These are phyloP conservation scores for Leucosporidium scottii DNA, from an alignment of 768 basidiomycete genomes.

Conservation along the genomic window DNA sequence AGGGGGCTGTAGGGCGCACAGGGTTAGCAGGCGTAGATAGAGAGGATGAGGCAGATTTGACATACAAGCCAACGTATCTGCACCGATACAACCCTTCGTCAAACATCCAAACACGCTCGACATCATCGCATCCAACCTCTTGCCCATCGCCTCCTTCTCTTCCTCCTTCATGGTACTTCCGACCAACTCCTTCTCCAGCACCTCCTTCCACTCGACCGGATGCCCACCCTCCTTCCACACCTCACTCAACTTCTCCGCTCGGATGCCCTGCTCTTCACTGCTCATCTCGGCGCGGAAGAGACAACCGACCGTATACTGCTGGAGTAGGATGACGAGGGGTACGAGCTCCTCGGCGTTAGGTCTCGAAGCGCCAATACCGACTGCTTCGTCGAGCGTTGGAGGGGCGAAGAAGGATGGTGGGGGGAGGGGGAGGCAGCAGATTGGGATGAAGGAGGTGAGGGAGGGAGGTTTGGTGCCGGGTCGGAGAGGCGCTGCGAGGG, in stretches of 20 bases:
- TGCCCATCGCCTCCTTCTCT: background rate
- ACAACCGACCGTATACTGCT: conserved; percentile 22
- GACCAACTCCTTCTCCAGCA: background rate
- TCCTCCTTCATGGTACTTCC: background rate
- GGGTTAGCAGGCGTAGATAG: background rate
- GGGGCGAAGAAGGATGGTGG: conserved; percentile 14
- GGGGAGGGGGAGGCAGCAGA: conserved; percentile 15
- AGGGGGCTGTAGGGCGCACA: conserved; percentile 7
- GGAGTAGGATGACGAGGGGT: conserved; percentile 21
- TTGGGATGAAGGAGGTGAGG: background rate
- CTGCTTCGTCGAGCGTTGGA: conserved; percentile 15
- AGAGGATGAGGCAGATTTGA: background rate
- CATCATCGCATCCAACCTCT: conserved; percentile 14
- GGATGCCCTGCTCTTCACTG: background rate
- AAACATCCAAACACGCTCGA: conserved; percentile 20
- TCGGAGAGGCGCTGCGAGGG: background rate
- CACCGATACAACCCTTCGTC: conserved; percentile 12
- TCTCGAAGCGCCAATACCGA: conserved; percentile 2
- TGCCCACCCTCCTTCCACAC: background rate
- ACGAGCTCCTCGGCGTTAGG: conserved; percentile 8
- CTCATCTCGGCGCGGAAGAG: conserved; percentile 16
- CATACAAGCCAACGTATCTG: conserved; percentile 8
- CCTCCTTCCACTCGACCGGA: conserved; percentile 6
- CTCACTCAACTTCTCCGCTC: background rate
- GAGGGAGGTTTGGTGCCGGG: conserved; percentile 14